Percentiles rank a stretch among this genome's conserved stretches.
phyloP scores from a whole-genome alignment of 768 basidiomycete genomes.

The Coprinellus aureogranulatus region DNA sequence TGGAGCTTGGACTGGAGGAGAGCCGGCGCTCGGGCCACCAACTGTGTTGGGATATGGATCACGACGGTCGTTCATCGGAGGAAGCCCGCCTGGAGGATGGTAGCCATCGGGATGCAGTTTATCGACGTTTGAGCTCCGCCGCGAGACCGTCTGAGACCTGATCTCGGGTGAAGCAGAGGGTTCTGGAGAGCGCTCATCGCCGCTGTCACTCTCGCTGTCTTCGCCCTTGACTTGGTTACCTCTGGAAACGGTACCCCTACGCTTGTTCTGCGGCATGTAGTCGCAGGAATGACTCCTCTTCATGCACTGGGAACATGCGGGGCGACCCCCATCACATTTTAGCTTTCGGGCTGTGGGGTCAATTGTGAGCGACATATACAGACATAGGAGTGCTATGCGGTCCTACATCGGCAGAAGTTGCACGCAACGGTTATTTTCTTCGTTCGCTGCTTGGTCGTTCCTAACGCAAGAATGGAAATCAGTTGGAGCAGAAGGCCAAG shows the following conservation, averaged over 20 bases:
- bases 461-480: neutral
- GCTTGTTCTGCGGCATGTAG: constrained; percentile 75
- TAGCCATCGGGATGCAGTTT: constrained; percentile 39
- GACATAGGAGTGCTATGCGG: constrained; percentile 10
- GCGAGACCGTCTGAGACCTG: constrained; percentile 44
- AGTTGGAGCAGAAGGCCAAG: neutral
- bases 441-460: constrained; percentile 60
- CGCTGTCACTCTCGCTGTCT: constrained; percentile 69
- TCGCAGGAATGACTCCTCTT: constrained; percentile 79
- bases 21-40: neutral
- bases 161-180: constrained; percentile 61
- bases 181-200: constrained; percentile 55
- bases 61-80: constrained; percentile 46
- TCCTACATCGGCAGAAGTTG: constrained; percentile 88
- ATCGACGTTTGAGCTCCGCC: constrained; percentile 49
- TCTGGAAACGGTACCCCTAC: constrained; percentile 51
- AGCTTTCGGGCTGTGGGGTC: constrained; percentile 69
- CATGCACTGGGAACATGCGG: constrained; percentile 77
- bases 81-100: constrained; percentile 30
- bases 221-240: constrained; percentile 45
- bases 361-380: constrained; percentile 11
- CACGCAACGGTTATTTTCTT: constrained; percentile 90
- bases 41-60: constrained; percentile 22
- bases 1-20: constrained; percentile 28
- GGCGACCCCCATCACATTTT: constrained; percentile 84